Base-by-base conservation (phyloP, 2,329 filamentous ascomycete genomes). In the Calonectria naviculata region DNA sequence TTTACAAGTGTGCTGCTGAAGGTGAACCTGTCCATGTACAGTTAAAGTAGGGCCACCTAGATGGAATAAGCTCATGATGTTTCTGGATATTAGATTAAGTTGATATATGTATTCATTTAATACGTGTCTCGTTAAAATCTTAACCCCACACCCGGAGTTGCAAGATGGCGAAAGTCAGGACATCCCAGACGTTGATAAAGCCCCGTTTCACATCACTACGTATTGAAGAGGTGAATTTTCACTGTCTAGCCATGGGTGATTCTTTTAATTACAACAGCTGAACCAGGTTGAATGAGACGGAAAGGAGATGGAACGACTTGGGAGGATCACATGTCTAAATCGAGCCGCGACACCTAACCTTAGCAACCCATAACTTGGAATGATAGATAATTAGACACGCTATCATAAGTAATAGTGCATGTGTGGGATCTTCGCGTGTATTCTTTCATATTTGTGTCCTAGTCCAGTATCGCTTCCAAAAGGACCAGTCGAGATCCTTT, bases 1-100 rank as follows among this genome's bases (percentile, higher is more conserved):
- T 71, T 41, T 71, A 71, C 24, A 70, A 26, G 41, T 69, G 52
- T 60, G 70, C 66, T 15, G 24, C 70, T 1, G 70, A 71, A 36
- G 66, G 70, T 3, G 70, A 71, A 17, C 56, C 62, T 0, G 26
- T 71, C 13, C 62, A 70, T 64, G 36, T 70, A 38, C 54, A 71
- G 41, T n/a, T 71, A 3, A 71, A 71, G 56, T 63, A 68, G 28
- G 36, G 31, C 15, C 0, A 29, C 0, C 4, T n/a, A 38, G 26
- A 49, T 64, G 13, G 26, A 41, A 10, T 34, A 49, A 42, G 49
- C 47, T 9, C 64, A 28, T 9, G 17, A n/a, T 60, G 13, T 21
- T 41, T 31, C 19, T 58, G 3, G 31, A 36, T n/a, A n/a, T n/a
- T n/a, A 7, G 28, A 58, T 47, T 21, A 34, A n/a, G 49, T 31